Conservation (phyloP, 495 filamentous ascomycete genomes). For the Hypoxylon subgilvum region DNA sequence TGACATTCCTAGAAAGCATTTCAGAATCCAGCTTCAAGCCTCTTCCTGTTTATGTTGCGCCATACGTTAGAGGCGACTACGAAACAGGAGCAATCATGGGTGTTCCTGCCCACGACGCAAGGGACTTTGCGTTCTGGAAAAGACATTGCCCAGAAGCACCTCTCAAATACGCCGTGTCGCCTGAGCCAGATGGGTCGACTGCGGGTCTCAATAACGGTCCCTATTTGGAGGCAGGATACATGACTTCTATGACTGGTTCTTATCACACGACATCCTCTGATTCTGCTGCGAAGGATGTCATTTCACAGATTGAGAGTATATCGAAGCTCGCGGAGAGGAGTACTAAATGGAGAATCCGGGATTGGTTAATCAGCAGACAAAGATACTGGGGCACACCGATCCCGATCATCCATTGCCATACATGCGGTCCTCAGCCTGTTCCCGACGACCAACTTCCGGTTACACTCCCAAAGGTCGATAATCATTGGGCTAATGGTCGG, state of each 20-base stretch:
- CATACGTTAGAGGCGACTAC: constrained; percentile 87
- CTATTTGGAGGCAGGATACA: constrained; percentile 67
- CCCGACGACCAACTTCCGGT: constrained; percentile 78
- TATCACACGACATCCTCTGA: constrained; percentile 65
- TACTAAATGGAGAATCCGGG: constrained; percentile 77
- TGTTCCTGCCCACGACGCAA: constrained; percentile 80
- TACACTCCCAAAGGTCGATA: constrained; percentile 70
- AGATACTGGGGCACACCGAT: constrained; percentile 92
- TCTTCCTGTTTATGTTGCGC: constrained; percentile 78
- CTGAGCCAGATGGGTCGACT: constrained; percentile 55
- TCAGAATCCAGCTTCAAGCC: constrained; percentile 55
- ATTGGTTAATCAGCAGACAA: constrained; percentile 89
- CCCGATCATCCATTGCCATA: constrained; percentile 81
- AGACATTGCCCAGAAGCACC: constrained; percentile 62
- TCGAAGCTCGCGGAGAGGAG: constrained; percentile 61
- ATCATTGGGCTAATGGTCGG: constrained; percentile 70
- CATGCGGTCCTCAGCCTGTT: constrained; percentile 80
- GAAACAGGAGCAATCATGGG: constrained; percentile 93
- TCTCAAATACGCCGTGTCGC: constrained; percentile 60
- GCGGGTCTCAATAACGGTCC: constrained; percentile 49
- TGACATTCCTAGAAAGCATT: constrained; percentile 61
- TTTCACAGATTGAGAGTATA: constrained; percentile 59
- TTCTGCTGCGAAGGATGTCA: constrained; percentile 66
- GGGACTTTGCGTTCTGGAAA: constrained; percentile 81
- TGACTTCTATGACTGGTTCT: constrained; percentile 67